Percentiles rank a stretch among this genome's conserved stretches.
phyloP scores from a whole-genome alignment of 345 rosid species.

The Garcia nutans region DNA sequence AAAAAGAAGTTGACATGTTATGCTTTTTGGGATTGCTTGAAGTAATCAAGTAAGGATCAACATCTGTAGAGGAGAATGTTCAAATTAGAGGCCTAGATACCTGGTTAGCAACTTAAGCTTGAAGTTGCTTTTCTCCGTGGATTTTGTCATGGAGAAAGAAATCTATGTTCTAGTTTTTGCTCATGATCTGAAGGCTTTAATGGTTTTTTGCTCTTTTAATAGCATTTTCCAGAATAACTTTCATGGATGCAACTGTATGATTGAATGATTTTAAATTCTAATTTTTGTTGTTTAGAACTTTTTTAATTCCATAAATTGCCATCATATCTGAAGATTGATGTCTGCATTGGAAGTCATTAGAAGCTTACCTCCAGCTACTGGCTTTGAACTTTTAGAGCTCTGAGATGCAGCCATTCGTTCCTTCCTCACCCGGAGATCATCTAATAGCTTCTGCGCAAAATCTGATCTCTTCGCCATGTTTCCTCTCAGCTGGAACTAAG shows the following conservation, averaged over 20 bases:
- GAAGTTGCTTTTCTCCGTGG: not conserved
- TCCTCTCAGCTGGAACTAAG: conserved; percentile 25
- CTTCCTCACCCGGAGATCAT: conserved; percentile 80
- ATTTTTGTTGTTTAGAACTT: not conserved
- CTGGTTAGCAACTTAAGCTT: not conserved
- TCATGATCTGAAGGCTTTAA: not conserved
- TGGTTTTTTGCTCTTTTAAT: not conserved
- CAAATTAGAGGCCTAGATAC: not conserved
- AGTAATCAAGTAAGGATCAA: conserved; percentile 15
- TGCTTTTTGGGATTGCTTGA: conserved; percentile 16
- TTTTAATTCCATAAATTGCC: not conserved
- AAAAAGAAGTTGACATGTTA: not conserved
- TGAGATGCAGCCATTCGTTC: conserved; percentile 63
- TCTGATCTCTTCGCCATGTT: conserved; percentile 78
- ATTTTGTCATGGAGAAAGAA: not conserved
- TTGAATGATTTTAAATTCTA: not conserved
- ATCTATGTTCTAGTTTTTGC: not conserved
- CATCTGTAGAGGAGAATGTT: not conserved
- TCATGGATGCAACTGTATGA: not conserved
- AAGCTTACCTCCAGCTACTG: conserved; percentile 42
- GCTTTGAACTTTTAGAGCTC: conserved; percentile 37
- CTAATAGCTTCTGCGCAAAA: conserved; percentile 89
- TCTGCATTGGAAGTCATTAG: not conserved
- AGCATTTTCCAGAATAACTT: not conserved
- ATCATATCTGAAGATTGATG: too few species aligned